Evolutionary conservation across 176 grass and related monocot genomes (phyloP), one percentile per base, ranked within the genome.

Genomic region (Guadua angustifolia): DNA sequence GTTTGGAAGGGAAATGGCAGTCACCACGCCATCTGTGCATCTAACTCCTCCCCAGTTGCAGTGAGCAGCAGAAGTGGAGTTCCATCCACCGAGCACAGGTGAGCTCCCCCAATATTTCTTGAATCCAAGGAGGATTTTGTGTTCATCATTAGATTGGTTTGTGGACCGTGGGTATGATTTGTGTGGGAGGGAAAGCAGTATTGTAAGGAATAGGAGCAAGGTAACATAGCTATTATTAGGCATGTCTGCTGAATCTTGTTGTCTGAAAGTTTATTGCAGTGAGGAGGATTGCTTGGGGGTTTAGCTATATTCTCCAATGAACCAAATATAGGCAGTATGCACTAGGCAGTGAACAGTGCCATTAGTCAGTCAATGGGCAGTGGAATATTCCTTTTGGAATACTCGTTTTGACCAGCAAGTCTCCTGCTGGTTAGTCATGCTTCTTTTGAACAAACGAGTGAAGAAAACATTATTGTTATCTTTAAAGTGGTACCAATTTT

Each of bases 31-130:
- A 9, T 53, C 22, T 53, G 19, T 85, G 77, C 93, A 94, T 59
- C n/a, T 50, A 17, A 94, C 32, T 69, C 93, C 93, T 16, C 29
- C 45, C 93, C 93, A 92, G 7, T 8, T 68, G 61, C 93, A 94
- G 56, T 92, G 82, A 32, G 65, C 10, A 2, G 32, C n/a, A 52
- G 75, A 32, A 25, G 78, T 66, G 67, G 60, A 36, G 38, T 44
- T 80, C 93, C 93, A 94, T 47, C 87, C 84, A 38, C 55, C 10
- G 16, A 90, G 58, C 7, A 43, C 18, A 51, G 74, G 33, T 14
- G 87, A 71, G 83, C 80, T 84, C 24, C 82, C 88, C 89, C 90
- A 92, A 18, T 87, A 36, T 36, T 68, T 22, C 75, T 85, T 82
- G 26, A 89, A 3, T 14, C 65, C 33, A 6, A 94, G 77, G 16